Evolutionary conservation across 2,329 filamentous ascomycete genomes (phyloP).

Genomic region (Pseudogymnoascus sp.): DNA sequence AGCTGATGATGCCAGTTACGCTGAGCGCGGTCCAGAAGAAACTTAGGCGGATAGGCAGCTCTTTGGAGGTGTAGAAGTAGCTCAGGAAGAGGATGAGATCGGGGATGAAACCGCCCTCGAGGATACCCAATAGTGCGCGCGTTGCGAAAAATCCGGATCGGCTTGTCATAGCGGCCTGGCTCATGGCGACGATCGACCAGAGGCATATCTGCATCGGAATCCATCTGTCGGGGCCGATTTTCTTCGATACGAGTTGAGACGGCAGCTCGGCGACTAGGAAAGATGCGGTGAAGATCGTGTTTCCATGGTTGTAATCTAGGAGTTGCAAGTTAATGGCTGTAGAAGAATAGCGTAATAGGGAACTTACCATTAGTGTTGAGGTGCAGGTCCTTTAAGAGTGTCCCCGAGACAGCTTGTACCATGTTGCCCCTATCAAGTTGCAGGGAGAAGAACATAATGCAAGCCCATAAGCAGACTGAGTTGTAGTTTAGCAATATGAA

Average conservation of each 20-base stretch:
- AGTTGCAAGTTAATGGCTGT: not conserved
- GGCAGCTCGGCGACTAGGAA: slow-evolving; percentile 43
- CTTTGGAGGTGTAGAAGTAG: slow-evolving; percentile 69
- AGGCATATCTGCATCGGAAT: slow-evolving; percentile 40
- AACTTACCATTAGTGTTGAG: slow-evolving; percentile 36
- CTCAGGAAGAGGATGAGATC: slow-evolving; percentile 62
- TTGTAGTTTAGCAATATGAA: not conserved
- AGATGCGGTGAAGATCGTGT: slow-evolving; percentile 34
- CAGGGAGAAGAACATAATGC: slow-evolving; percentile 35
- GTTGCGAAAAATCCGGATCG: slow-evolving; percentile 35
- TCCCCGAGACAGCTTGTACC: slow-evolving; percentile 30
- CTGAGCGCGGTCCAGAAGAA: slow-evolving; percentile 65
- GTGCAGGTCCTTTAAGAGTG: slow-evolving; percentile 43
- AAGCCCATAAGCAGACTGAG: slow-evolving; percentile 15
- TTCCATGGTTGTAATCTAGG: slow-evolving; percentile 22
- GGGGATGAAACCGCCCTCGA: slow-evolving; percentile 56
- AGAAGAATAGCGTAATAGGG: not conserved
- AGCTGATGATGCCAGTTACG: slow-evolving; percentile 28
- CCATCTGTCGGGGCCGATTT: slow-evolving; percentile 43
- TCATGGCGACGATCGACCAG: slow-evolving; percentile 34
- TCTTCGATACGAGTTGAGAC: slow-evolving; percentile 42
- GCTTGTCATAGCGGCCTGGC: slow-evolving; percentile 19
- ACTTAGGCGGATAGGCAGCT: slow-evolving; percentile 60
- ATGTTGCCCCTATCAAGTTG: slow-evolving; percentile 34
- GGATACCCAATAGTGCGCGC: slow-evolving; percentile 45